Evolutionary conservation across 176 grass and related monocot genomes (phyloP).

Genomic region (Chloris gayana): DNA sequence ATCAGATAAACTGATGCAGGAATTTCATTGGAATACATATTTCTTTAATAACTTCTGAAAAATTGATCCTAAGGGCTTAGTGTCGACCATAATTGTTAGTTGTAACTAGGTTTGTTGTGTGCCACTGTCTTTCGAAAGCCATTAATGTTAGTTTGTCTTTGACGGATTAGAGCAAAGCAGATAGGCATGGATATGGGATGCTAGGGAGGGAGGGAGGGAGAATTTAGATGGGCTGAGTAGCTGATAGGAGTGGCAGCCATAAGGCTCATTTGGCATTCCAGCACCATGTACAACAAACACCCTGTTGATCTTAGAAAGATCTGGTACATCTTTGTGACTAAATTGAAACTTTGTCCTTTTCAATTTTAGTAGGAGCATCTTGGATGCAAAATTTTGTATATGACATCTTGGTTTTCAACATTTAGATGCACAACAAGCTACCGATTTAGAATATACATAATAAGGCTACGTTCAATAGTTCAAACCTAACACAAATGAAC

Average conservation of each 20-base stretch:
- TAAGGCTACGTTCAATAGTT: constrained; percentile 12
- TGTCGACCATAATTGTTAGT: not conserved
- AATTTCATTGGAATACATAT: not conserved
- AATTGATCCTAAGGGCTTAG: not conserved
- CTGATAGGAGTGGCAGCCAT: no score
- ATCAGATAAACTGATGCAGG: not conserved
- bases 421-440: constrained; percentile 1
- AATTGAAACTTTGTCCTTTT: not conserved
- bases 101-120: no score
- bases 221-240: no score
- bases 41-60: not conserved
- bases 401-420: constrained; percentile 12
- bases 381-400: not conserved
- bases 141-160: no score
- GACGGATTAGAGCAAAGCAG: no score
- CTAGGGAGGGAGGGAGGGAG: not conserved
- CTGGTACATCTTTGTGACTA: not conserved
- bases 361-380: not conserved
- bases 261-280: not conserved
- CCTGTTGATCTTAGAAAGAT: constrained; percentile 7
- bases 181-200: not conserved
- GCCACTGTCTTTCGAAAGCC: no score
- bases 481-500: constrained; percentile 6
- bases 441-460: not conserved
- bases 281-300: not conserved